Conservation (phyloP, 73 alveolate genomes). For the Breviolum minutum region DNA sequence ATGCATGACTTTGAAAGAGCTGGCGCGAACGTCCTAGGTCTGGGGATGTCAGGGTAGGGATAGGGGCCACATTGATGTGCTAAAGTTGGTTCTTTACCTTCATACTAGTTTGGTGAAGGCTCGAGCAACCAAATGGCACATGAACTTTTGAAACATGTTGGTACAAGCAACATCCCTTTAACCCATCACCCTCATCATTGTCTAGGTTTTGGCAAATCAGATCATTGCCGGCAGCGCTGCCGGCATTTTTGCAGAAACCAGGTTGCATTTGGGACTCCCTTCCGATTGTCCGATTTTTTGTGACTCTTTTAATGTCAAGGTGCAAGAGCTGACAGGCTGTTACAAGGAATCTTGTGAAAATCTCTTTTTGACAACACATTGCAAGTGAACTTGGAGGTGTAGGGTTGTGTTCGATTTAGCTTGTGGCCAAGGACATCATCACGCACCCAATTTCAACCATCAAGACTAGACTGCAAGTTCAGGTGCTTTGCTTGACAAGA, state of each 20-base stretch:
- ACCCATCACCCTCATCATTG: background rate
- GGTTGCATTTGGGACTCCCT: background rate
- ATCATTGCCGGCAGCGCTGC: constrained; percentile 85
- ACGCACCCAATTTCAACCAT: constrained; percentile 89
- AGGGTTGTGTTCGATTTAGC: too few relatives aligned
- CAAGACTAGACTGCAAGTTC: constrained; percentile 79
- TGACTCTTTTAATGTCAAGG: too few relatives aligned
- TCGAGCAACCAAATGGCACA: too few relatives aligned
- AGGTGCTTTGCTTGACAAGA: background rate
- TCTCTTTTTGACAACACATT: too few relatives aligned
- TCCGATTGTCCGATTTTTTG: too few relatives aligned
- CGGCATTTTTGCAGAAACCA: constrained; percentile 60
- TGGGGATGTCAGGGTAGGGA: too few relatives aligned
- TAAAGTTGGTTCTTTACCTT: too few relatives aligned
- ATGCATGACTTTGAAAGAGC: background rate
- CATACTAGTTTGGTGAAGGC: too few relatives aligned
- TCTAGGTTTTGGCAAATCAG: constrained; percentile 47
- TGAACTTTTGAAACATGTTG: background rate
- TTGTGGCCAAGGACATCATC: constrained; percentile 59
- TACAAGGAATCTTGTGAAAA: background rate
- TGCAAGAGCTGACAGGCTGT: too few relatives aligned
- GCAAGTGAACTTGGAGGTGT: too few relatives aligned
- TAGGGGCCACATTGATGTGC: too few relatives aligned
- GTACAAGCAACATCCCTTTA: background rate
- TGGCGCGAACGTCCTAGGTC: background rate